Evolutionary conservation across 2,329 filamentous ascomycete genomes (phyloP), one percentile per base, ranked within the genome.

Genomic region (Gremmenia infestans): DNA sequence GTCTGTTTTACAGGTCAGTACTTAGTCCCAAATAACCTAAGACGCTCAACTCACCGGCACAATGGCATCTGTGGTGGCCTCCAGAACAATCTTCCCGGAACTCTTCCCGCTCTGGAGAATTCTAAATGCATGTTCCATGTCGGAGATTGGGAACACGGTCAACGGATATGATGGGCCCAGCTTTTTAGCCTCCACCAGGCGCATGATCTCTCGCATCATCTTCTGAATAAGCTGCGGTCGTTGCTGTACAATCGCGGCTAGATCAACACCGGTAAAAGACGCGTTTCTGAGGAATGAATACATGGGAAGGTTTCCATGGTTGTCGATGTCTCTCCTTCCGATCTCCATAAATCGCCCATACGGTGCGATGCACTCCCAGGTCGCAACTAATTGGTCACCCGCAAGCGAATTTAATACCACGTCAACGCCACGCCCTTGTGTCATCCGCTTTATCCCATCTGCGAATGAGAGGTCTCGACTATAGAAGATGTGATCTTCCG

Each of bases 71-170:
- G 12, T 15, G 17, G 25, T 25, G 19, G 32, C 22, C 4, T 36
- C 17, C 15, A 52, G 11, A 5, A 55, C 55, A 28, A 54, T 35
- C 46, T 57, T 54, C 28, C 59, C 59, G 1, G 55, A 43, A 37
- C 57, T 57, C 9, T 42, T 55, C 19, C 59, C 59, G 7, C 28
- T 36, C 25, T 59, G 56, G 36, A 61, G 51, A 4, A 22, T 17
- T 12, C 59, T 35, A 15, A 61, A 55, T 9, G 57, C 59, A n/a
- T 54, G 19, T 40, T 53, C 50, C 14, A 54, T 23, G 23, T 58
- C 54, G 25, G 52, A 48, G 28, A 45, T 23, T 8, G 17, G 12
- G 22, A 17, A 45, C 6, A 23, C 17, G 12, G n/a, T 19, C 17
- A 45, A 19, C 8, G 42, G 42, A 19, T 45, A 23, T 23, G 42